Percentiles rank a stretch among this genome's conserved stretches.
Conservation (phyloP, 192 early-diverging fungal genomes). For the Pilaira anomala region DNA sequence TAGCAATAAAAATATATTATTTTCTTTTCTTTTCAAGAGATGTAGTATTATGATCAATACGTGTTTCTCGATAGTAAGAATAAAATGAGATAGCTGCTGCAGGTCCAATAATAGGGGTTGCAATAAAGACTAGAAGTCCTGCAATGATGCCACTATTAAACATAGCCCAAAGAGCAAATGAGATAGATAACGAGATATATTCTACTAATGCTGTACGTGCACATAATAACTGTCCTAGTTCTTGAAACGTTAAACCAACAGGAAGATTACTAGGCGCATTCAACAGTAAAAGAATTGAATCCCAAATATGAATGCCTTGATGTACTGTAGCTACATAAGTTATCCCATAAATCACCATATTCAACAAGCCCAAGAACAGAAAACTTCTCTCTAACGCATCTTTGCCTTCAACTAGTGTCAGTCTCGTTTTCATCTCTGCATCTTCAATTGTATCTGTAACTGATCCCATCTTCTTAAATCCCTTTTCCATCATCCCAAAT, state of each 20-base stretch:
- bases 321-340: background rate
- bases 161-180: conserved; percentile 13
- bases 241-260: background rate
- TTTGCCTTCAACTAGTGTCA: conserved; percentile 11
- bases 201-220: conserved; percentile 7
- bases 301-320: conserved; percentile 2
- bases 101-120: conserved; percentile 15
- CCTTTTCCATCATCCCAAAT: background rate
- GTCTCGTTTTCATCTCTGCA: background rate
- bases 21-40: too few species aligned
- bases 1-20: background rate
- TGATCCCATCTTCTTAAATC: background rate
- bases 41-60: background rate
- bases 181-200: background rate
- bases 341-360: conserved; percentile 16
- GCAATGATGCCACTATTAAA: conserved; percentile 1
- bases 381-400: conserved; percentile 8
- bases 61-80: conserved; percentile 17
- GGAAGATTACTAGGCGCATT: background rate
- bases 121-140: background rate
- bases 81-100: conserved; percentile 11
- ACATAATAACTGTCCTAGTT: background rate
- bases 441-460: background rate
- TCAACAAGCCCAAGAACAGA: conserved; percentile 13
- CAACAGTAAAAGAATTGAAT: conserved; percentile 11